Evolutionary conservation across 441 rosid genomes (phyloP), one percentile per base, ranked within the genome.

Genomic region (Capsella rubella): DNA sequence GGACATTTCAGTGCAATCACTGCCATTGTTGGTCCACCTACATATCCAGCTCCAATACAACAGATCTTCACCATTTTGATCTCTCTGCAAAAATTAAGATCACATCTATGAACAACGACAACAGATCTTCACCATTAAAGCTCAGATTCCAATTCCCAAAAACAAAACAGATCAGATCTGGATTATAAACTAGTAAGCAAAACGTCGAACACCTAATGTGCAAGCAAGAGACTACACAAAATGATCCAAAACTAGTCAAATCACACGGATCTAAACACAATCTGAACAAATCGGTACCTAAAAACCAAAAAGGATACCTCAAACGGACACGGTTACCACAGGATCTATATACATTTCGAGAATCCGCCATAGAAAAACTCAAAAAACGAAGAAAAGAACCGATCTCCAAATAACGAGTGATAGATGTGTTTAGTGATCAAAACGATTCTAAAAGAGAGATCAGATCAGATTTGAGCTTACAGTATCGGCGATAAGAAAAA

Each of bases 1-100:
- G 80, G 72, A 64, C 76, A 71, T 65, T 77, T 77, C 6, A 71
- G n/a, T n/a, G 80, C 76, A 64, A 77, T 77, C 67, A 77, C 80
- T 2, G 80, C 80, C 69, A 77, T 77, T 29, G 80, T 77, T 65
- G 80, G 80, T 10, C 80, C 80, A 42, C 80, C 80, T 3, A 77
- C 77, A 58, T 77, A 77, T 52, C 80, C 80, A 64, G 69, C 80
- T 77, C 77, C 80, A 64, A 77, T 77, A 42, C 77, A 77, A 77
- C 72, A 77, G 43, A 77, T 71, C 73, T 77, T 77, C 77, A 77
- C 80, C 77, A 77, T 71, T 10, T 57, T 58, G n/a, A 15, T n/a
- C 51, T n/a, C 14, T 13, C n/a, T 76, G 55, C 50, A 71, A 39
- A 58, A 46, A 46, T 31, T 5, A 45, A 21, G 28, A 54, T 34